Evolutionary conservation across 495 filamentous ascomycete genomes (phyloP).

Genomic region (Echria macrotheca): DNA sequence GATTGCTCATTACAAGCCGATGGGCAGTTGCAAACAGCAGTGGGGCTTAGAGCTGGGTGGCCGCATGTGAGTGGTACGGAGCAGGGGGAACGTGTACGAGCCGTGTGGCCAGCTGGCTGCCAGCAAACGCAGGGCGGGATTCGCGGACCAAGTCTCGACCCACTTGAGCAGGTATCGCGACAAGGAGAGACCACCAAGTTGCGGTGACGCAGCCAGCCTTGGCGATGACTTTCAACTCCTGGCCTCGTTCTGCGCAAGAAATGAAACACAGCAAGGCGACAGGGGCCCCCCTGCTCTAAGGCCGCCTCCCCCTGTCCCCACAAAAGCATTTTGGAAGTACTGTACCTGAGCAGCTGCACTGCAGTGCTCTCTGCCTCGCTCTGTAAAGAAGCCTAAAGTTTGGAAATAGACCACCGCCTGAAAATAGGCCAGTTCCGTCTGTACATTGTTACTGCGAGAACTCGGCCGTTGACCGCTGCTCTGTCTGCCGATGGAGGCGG

Average conservation of each 20-base stretch:
- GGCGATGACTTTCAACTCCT: slow-evolving; percentile 22
- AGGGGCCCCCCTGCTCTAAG: slow-evolving; percentile 22
- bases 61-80: slow-evolving; percentile 20
- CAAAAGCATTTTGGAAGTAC: slow-evolving; percentile 11
- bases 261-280: slow-evolving; percentile 28
- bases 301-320: slow-evolving; percentile 23
- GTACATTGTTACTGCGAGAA: slow-evolving; percentile 8
- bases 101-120: background rate
- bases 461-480: background rate
- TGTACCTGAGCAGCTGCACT: slow-evolving; percentile 14
- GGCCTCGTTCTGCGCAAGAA: slow-evolving; percentile 23
- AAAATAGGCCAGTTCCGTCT: slow-evolving; percentile 10
- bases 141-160: slow-evolving; percentile 14
- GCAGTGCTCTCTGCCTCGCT: background rate
- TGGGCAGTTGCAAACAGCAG: slow-evolving; percentile 20
- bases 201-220: slow-evolving; percentile 37
- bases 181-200: slow-evolving; percentile 19
- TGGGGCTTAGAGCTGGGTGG: slow-evolving; percentile 20
- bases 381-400: slow-evolving; percentile 13
- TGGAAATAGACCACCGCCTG: slow-evolving; percentile 16
- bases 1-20: slow-evolving; percentile 29
- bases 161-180: slow-evolving; percentile 17
- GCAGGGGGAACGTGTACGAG: slow-evolving; percentile 14
- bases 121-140: slow-evolving; percentile 2
- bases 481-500: background rate